A percentile compares a stretch with the other conserved stretches of the same genome.
Evolutionary conservation across 2,329 filamentous ascomycete genomes (phyloP).

Genomic region (Epichloe sylvatica): DNA sequence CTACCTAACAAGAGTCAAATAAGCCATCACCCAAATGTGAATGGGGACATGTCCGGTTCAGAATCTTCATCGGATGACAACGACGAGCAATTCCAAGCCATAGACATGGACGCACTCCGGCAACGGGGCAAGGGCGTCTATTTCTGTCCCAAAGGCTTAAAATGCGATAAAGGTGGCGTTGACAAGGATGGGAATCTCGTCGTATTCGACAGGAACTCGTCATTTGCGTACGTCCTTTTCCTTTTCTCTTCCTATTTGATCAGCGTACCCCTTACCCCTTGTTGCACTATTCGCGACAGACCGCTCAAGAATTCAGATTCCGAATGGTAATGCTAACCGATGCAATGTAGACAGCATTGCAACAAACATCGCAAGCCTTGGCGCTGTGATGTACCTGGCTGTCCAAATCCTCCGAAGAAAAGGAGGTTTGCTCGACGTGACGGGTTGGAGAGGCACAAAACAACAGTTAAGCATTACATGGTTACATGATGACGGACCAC

Average conservation of each 20-base stretch:
- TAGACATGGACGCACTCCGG: constrained; percentile 26
- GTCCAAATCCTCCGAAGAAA: constrained; percentile 27
- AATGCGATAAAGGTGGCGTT: constrained; percentile 27
- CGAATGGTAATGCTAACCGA: constrained; percentile 2
- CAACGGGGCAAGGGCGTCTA: constrained; percentile 27
- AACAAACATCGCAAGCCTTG: constrained; percentile 30
- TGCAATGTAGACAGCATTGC: constrained; percentile 23
- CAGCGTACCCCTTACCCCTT: not conserved
- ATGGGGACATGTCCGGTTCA: constrained; percentile 9
- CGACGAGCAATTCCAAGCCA: constrained; percentile 21
- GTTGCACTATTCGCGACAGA: not conserved
- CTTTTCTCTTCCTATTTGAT: not conserved
- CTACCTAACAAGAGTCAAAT: constrained; percentile 10
- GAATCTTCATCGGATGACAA: constrained; percentile 18
- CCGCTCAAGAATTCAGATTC: not conserved
- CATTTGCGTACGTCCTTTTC: constrained; percentile 21
- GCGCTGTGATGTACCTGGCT: constrained; percentile 24
- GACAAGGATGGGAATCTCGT: constrained; percentile 24
- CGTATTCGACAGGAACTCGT: constrained; percentile 28
- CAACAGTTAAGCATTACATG: constrained; percentile 25
- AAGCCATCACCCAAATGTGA: constrained; percentile 5
- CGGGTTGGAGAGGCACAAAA: constrained; percentile 27
- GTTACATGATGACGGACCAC: constrained; percentile 11
- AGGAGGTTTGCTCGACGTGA: constrained; percentile 28
- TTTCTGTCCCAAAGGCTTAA: constrained; percentile 20